Evolutionary conservation across 345 rosid species (phyloP).

Genomic region (Syzygium aromaticum): DNA sequence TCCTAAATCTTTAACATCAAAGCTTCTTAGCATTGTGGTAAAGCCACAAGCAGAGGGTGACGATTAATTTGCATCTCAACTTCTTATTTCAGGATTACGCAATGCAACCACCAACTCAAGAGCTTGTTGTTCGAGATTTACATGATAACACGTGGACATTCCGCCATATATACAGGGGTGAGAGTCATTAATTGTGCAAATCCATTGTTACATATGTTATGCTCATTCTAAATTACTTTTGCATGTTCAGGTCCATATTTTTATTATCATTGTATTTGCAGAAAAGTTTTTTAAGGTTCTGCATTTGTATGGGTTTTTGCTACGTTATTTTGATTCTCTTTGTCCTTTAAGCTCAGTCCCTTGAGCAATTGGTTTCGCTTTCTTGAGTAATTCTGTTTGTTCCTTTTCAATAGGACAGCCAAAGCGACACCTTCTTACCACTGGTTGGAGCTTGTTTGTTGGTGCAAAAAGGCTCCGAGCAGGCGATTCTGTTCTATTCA

Average conservation of each 20-base stretch:
- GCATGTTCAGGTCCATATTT: background rate
- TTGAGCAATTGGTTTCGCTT: background rate
- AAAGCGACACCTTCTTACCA: slow-evolving; percentile 92
- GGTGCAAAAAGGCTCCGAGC: slow-evolving; percentile 95
- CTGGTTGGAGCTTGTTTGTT: slow-evolving; percentile 97
- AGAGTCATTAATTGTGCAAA: slow-evolving; percentile 4
- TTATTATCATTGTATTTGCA: background rate
- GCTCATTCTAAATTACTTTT: background rate
- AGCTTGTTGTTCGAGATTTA: slow-evolving; percentile 88
- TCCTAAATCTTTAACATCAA: background rate
- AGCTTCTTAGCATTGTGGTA: background rate
- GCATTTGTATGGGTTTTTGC: background rate
- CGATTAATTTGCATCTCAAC: background rate
- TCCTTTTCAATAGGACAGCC: slow-evolving; percentile 73
- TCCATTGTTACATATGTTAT: background rate
- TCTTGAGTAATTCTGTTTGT: background rate
- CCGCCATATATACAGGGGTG: slow-evolving; percentile 94
- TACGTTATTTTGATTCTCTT: background rate
- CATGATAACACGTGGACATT: slow-evolving; percentile 96
- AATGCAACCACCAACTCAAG: slow-evolving; percentile 94
- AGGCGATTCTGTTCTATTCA: slow-evolving; percentile 93
- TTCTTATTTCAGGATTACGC: slow-evolving; percentile 56
- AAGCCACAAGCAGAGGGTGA: background rate
- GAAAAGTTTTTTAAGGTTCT: background rate
- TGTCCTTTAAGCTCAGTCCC: background rate